Evolutionary conservation across 345 rosid genomes (phyloP), one percentile per base, ranked within the genome.

Genomic region (Fremontodendron californicum): DNA sequence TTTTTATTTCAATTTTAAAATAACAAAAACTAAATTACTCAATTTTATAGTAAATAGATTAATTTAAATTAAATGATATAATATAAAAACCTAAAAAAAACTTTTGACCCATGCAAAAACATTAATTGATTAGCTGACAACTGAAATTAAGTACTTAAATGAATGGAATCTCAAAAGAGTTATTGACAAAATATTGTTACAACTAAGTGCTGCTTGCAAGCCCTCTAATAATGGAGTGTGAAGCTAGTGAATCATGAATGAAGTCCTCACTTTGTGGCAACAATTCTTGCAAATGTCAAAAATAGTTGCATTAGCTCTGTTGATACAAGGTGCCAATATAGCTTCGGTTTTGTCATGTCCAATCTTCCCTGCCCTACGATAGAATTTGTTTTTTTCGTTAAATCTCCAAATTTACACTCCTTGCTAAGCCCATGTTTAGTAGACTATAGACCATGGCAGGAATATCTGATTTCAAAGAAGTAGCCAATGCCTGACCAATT

Each of bases 371-470:
- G 39, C 18, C 27, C 78, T 80, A 88, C 5, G 79, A 73, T 13
- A 55, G 72, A 74, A 86, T 60, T 71, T 78, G n/a, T 83, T 64
- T 75, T 81, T 39, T 86, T 81, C 42, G 74, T 35, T 70, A 92
- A 71, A 40, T 84, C 88, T 89, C 89, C 77, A 92, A 76, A 78
- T 84, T 88, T 11, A 84, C 83, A 40, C 46, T 78, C 82, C 76
- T 89, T 48, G 80, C 75, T 45, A 90, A 73, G 77, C 94, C 98
- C 1, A 51, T 72, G 71, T 79, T 77, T 65, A 60, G 19, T 31
- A 94, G 84, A 49, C 48, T 19, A 42, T 81, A 66, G 60, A 91
- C 86, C 93, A 92, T 85, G 68, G 86, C 81, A 0, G 83, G 81
- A 45, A 92, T 86, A 71, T 76, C 79, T 6, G 92, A 79, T 72